These are phyloP conservation scores for Evansstolkia leycettana DNA, from an alignment of 495 filamentous ascomycete species.

Conservation along the genomic window DNA sequence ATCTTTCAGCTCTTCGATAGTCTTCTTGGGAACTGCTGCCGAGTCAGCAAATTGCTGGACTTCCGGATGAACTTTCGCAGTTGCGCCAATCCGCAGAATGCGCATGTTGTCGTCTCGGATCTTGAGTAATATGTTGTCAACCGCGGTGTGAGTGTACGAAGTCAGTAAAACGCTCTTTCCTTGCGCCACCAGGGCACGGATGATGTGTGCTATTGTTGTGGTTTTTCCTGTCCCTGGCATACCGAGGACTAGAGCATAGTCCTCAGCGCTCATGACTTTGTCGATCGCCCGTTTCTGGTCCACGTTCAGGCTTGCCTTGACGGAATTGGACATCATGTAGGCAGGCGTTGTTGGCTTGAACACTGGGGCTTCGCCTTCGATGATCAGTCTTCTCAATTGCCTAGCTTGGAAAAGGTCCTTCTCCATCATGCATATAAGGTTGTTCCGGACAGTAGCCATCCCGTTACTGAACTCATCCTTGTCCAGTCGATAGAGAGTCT, in stretches of 20 bases:
- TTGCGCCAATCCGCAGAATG: constrained; percentile 70
- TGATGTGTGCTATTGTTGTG: constrained; percentile 94
- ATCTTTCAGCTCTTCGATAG: constrained; percentile 70
- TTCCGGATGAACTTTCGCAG: constrained; percentile 75
- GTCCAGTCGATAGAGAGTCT: constrained; percentile 71
- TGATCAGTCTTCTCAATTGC: constrained; percentile 62
- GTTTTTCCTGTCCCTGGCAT: constrained; percentile 99
- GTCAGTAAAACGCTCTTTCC: constrained; percentile 88
- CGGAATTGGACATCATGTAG: constrained; percentile 37
- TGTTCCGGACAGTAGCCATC: constrained; percentile 89
- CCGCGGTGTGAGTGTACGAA: constrained; percentile 92
- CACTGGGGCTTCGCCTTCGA: constrained; percentile 56
- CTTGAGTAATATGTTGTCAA: constrained; percentile 95
- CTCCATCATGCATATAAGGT: constrained; percentile 84
- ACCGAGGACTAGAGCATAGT: constrained; percentile 89
- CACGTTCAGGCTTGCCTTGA: constrained; percentile 55
- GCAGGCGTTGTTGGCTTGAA: constrained; percentile 57
- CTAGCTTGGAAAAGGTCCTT: constrained; percentile 59
- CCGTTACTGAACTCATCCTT: constrained; percentile 98
- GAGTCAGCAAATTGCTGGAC: constrained; percentile 74
- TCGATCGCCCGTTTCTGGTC: constrained; percentile 78
- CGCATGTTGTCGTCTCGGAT: constrained; percentile 66
- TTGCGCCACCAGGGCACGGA: constrained; percentile 76
- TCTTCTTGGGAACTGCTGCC: constrained; percentile 53
- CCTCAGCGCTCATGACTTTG: constrained; percentile 88